phyloP scores from a whole-genome alignment of 2,329 filamentous ascomycete genomes.

The Microthyrium microscopicum region DNA sequence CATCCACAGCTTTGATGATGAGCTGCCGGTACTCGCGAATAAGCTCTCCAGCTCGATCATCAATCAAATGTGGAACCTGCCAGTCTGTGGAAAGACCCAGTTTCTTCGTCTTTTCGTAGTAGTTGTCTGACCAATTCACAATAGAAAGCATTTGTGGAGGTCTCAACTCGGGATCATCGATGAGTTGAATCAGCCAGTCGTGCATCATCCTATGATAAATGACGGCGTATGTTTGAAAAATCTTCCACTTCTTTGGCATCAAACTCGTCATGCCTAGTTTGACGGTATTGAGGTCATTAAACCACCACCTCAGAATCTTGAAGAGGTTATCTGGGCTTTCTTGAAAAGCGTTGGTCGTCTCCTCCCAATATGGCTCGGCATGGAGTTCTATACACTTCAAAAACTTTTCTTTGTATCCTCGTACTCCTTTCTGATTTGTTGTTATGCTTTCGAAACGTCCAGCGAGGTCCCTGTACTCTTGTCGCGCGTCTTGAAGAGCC shows the following conservation, averaged over 20 bases:
- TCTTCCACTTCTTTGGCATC: slow-evolving; percentile 94
- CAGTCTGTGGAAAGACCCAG: slow-evolving; percentile 54
- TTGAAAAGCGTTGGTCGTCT: slow-evolving; percentile 57
- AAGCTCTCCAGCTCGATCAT: slow-evolving; percentile 76
- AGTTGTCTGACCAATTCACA: slow-evolving; percentile 87
- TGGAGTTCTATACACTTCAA: slow-evolving; percentile 59
- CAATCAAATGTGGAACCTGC: slow-evolving; percentile 73
- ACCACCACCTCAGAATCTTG: slow-evolving; percentile 87
- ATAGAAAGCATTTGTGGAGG: slow-evolving; percentile 82
- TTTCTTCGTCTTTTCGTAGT: slow-evolving; percentile 90
- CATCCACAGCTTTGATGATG: slow-evolving; percentile 87
- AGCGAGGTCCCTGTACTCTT: slow-evolving; percentile 89
- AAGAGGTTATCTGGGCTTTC: slow-evolving; percentile 70
- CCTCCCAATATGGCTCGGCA: slow-evolving; percentile 57
- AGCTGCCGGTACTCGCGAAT: slow-evolving; percentile 87
- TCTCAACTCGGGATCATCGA: slow-evolving; percentile 71
- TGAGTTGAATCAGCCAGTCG: slow-evolving; percentile 68
- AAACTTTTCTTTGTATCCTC: slow-evolving; percentile 96
- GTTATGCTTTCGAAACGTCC: slow-evolving; percentile 90
- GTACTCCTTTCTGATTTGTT: slow-evolving; percentile 75
- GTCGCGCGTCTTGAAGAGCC: slow-evolving; percentile 84
- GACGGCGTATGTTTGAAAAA: slow-evolving; percentile 73
- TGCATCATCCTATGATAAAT: slow-evolving; percentile 95
- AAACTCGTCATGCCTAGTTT: slow-evolving; percentile 81
- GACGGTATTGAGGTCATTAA: slow-evolving; percentile 92